Evolutionary conservation across 2,329 filamentous ascomycete genomes (phyloP).

Genomic region (Fusarium ambrosium): DNA sequence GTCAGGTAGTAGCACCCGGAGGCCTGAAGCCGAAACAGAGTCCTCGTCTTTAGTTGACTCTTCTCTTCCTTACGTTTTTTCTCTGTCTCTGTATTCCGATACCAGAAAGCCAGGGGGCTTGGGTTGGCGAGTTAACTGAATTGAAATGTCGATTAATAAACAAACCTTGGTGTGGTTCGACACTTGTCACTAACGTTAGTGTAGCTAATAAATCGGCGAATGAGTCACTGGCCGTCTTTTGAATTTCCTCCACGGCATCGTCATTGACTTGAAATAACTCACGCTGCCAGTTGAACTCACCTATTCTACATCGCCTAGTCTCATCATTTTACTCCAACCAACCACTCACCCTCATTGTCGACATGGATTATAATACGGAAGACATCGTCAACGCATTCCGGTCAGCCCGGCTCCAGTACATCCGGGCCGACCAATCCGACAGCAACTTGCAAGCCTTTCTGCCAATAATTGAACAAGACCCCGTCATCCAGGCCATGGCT

Average conservation of each 20-base stretch:
- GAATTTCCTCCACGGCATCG: neutral
- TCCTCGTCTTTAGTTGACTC: no score
- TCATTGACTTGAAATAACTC: neutral
- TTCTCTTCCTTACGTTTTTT: no score
- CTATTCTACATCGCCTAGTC: neutral
- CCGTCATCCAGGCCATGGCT: slow-evolving; percentile 18
- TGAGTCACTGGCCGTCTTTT: neutral
- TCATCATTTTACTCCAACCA: neutral
- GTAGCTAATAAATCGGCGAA: neutral
- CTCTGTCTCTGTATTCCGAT: no score
- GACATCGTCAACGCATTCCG: slow-evolving; percentile 22
- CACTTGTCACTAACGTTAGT: neutral
- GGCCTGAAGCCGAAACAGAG: no score
- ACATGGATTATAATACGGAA: slow-evolving; percentile 15
- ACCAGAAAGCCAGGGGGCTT: neutral
- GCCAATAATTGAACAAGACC: slow-evolving; percentile 22
- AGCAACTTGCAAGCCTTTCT: slow-evolving; percentile 18
- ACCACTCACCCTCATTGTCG: neutral
- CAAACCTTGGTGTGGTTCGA: neutral
- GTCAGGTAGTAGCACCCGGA: no score
- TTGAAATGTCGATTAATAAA: neutral
- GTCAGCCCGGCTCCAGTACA: slow-evolving; percentile 27
- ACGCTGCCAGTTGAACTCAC: neutral
- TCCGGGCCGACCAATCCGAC: slow-evolving; percentile 18
- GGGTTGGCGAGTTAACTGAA: neutral